Base-by-base conservation (phyloP, 2,329 filamentous ascomycete species). In the Aureobasidium pullulans region DNA sequence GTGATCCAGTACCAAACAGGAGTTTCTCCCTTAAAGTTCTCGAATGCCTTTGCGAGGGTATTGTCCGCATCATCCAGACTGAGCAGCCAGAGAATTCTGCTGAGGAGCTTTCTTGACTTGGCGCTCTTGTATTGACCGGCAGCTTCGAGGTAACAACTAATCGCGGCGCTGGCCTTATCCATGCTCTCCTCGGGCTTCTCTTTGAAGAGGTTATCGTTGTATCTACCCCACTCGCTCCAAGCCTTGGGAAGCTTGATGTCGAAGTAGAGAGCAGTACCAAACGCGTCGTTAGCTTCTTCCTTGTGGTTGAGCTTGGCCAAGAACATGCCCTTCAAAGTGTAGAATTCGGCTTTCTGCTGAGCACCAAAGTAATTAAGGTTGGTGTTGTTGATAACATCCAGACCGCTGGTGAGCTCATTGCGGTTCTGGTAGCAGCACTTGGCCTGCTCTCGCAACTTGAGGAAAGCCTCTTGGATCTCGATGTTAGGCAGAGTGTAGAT, bases 1-100 rank as follows among this genome's bases (percentile, higher is more conserved):
- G 93, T 97, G 66, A 97, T 96, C 94, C 94, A 99, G 76, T 97
- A 99, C 94, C 94, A 99, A 11, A 96, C 90, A 0, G 92, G 91
- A 2, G 91, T 96, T 66, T 99, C 95, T 54, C 94, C 94, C 78
- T 97, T 96, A 77, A 94, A 99, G 66, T 93, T 90, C 64, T 96
- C 90, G 65, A 96, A 99, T 11, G 93, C 90, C 66, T 85, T 81
- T 0, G 90, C 88, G 62, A 99, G 86, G 39, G 83, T 87, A 11
- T 90, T 90, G 69, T 90, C 90, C 0, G 89, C 81, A 68, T 96
- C 91, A 69, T 99, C 94, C 65, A 99, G 79, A 73, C 93, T 97
- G 46, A 99, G 82, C 47, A 99, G 80, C 94, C 94, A 99, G 50
- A 99, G 79, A 52, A 99, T 95, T 42, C 94, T 85, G 59, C 92